Percentiles rank a stretch among this genome's conserved stretches.
These are phyloP conservation scores for Pestalotiopsis sp. DNA, from an alignment of 2,329 filamentous ascomycete genomes.

Conservation along the genomic window DNA sequence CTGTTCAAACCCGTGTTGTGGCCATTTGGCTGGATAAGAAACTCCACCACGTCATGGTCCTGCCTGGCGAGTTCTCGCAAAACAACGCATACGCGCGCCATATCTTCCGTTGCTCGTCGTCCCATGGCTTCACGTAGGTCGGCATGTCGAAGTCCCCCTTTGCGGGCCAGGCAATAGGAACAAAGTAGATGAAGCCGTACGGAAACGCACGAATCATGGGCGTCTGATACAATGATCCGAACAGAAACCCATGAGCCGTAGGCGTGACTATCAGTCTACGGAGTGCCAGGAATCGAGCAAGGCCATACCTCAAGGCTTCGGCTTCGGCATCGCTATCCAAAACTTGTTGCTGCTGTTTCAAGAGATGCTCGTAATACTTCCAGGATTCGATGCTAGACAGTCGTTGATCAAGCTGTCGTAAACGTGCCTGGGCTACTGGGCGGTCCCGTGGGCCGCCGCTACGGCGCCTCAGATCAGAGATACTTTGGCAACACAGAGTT, in stretches of 20 bases:
- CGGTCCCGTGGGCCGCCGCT: not conserved
- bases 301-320: not conserved
- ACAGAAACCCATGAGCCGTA: conserved; percentile 1
- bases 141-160: not conserved
- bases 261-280: not conserved
- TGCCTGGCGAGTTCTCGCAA: not conserved
- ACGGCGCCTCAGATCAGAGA: not conserved
- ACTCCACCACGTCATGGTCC: not conserved
- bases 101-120: not conserved
- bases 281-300: not conserved
- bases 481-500: not conserved
- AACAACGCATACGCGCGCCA: not conserved
- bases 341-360: not conserved
- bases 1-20: not conserved
- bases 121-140: not conserved
- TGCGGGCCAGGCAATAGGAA: conserved; percentile 6
- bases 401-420: not conserved
- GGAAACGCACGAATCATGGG: conserved; percentile 8
- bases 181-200: not conserved
- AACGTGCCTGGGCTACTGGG: not conserved
- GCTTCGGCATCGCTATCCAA: not conserved
- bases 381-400: not conserved
- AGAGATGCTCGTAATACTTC: not conserved
- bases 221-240: not conserved
- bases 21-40: not conserved